These are phyloP conservation scores for Penicillium brasilianum DNA, from an alignment of 2,329 filamentous ascomycete genomes.

Conservation along the genomic window DNA sequence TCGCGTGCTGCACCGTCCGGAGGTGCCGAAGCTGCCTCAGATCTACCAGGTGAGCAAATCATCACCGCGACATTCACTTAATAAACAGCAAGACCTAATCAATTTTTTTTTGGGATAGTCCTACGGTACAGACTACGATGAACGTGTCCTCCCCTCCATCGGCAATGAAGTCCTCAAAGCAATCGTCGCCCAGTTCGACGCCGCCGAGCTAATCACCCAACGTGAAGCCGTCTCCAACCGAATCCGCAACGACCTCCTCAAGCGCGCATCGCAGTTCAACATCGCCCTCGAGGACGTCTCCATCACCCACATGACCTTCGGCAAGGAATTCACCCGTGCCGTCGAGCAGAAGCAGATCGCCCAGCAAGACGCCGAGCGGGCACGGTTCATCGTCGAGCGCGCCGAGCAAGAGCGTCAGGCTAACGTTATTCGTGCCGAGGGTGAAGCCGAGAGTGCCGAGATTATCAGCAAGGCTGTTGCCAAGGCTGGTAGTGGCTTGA, in stretches of 20 bases:
- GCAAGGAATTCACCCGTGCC: conserved; percentile 96
- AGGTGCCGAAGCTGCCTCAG: conserved; percentile 89
- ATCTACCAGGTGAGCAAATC: conserved; percentile 82
- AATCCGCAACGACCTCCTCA: conserved; percentile 89
- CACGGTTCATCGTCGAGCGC: conserved; percentile 97
- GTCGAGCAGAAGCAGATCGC: conserved; percentile 99
- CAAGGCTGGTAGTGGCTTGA: conserved; percentile 89
- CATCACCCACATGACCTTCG: conserved; percentile 99
- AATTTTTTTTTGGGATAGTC: conserved; percentile 62
- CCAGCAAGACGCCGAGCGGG: conserved; percentile 96
- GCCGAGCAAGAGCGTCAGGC: conserved; percentile 98
- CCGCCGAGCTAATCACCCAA: conserved; percentile 97
- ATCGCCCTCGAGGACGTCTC: conserved; percentile 98
- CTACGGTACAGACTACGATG: conserved; percentile 97
- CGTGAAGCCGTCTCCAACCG: conserved; percentile 94
- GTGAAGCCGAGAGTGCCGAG: conserved; percentile 94
- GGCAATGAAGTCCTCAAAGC: conserved; percentile 99
- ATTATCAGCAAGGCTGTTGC: conserved; percentile 93
- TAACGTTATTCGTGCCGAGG: conserved; percentile 97
- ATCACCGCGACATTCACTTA: neutral
- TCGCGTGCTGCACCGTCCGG: conserved; percentile 90
- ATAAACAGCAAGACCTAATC: neutral
- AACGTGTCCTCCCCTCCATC: conserved; percentile 96
- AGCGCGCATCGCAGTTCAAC: conserved; percentile 95
- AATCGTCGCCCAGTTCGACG: conserved; percentile 98